phyloP scores from a whole-genome alignment of 2,329 filamentous ascomycete species.

The Acrocalymma vagum region DNA sequence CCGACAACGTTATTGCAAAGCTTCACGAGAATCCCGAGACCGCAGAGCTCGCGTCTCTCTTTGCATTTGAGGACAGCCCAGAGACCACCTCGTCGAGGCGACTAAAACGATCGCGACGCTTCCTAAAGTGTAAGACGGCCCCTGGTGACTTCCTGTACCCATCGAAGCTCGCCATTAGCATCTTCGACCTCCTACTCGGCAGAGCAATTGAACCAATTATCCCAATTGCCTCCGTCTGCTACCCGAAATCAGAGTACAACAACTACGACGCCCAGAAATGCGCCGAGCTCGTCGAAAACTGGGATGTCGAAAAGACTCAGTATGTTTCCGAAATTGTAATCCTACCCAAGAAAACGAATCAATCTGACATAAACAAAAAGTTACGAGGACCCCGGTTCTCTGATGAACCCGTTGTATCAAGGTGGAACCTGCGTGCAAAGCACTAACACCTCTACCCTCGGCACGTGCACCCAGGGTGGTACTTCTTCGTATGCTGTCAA shows the following conservation, averaged over 20 bases:
- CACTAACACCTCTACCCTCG: slow-evolving; percentile 5
- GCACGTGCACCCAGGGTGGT: slow-evolving; percentile 39
- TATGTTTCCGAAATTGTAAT: slow-evolving; percentile 11
- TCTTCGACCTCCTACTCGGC: slow-evolving; percentile 32
- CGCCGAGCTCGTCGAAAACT: slow-evolving; percentile 24
- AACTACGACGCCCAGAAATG: slow-evolving; percentile 38
- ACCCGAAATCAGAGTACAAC: slow-evolving; percentile 33
- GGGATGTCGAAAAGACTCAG: slow-evolving; percentile 27
- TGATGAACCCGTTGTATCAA: slow-evolving; percentile 39
- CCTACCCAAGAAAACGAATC: no score
- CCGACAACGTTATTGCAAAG: slow-evolving; percentile 29
- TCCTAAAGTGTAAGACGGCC: slow-evolving; percentile 35
- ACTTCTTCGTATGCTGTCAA: slow-evolving; percentile 38
- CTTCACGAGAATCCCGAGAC: slow-evolving; percentile 24
- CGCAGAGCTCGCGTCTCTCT: slow-evolving; percentile 29
- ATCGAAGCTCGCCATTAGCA: slow-evolving; percentile 21
- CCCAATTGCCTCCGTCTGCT: slow-evolving; percentile 38
- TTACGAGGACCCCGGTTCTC: slow-evolving; percentile 31
- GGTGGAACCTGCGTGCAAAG: slow-evolving; percentile 32
- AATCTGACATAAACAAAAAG: slow-evolving; percentile 13
- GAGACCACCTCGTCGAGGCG: slow-evolving; percentile 16
- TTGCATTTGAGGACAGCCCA: slow-evolving; percentile 46
- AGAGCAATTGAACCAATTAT: slow-evolving; percentile 34
- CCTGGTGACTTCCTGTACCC: slow-evolving; percentile 38
- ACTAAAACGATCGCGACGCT: slow-evolving; percentile 15